A percentile compares a stretch with the other conserved stretches of the same genome.
These are phyloP conservation scores for Aspergillus ellipticus DNA, from an alignment of 495 filamentous ascomycete genomes.

Conservation along the genomic window DNA sequence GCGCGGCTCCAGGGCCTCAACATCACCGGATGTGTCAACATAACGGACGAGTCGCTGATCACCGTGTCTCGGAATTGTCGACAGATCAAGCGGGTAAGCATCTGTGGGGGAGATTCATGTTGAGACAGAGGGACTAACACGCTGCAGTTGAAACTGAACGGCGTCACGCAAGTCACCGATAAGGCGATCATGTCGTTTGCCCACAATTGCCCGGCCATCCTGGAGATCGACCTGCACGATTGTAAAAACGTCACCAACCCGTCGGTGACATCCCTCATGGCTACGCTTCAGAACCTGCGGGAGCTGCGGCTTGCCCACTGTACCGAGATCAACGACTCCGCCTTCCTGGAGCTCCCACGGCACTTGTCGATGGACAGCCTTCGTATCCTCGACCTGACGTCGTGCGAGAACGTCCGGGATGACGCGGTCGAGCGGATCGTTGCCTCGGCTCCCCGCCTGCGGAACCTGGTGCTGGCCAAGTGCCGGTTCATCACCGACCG, in stretches of 20 bases:
- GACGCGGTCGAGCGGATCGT: constrained; percentile 84
- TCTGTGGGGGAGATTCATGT: neutral
- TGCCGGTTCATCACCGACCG: constrained; percentile 89
- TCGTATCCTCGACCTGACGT: constrained; percentile 90
- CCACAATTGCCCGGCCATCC: constrained; percentile 78
- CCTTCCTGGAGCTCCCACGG: constrained; percentile 77
- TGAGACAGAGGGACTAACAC: constrained; percentile 21
- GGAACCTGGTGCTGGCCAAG: constrained; percentile 92
- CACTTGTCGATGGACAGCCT: constrained; percentile 74
- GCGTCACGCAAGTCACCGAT: constrained; percentile 75
- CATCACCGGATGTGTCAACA: constrained; percentile 76
- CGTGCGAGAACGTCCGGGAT: constrained; percentile 77
- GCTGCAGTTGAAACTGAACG: constrained; percentile 84
- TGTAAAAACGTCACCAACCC: constrained; percentile 76
- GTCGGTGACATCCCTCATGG: constrained; percentile 73
- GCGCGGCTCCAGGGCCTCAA: constrained; percentile 87
- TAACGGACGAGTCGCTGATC: constrained; percentile 81
- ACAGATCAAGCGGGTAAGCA: constrained; percentile 78
- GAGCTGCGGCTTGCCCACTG: constrained; percentile 87
- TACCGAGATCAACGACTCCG: constrained; percentile 72
- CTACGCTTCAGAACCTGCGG: constrained; percentile 72
- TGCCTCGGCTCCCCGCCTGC: constrained; percentile 76
- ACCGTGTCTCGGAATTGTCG: constrained; percentile 79
- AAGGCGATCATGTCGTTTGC: constrained; percentile 80
- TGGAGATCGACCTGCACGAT: constrained; percentile 93